Evolutionary conservation across 225 moss, liverwort and hornwort genomes (phyloP).

Genomic region (Physcomitrellopsis africana): DNA sequence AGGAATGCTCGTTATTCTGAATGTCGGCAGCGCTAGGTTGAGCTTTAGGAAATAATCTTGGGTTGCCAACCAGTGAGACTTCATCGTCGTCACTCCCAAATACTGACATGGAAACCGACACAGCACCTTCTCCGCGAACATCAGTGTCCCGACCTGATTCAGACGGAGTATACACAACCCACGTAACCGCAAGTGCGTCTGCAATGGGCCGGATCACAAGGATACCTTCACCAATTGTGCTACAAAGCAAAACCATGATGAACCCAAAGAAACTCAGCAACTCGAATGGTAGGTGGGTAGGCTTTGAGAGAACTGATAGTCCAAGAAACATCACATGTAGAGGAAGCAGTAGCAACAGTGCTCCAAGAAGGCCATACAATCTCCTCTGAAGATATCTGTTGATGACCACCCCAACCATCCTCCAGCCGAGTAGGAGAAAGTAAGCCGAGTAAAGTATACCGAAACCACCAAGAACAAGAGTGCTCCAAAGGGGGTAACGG

Average conservation of each 20-base stretch:
- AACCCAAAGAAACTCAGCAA: slow-evolving; percentile 83
- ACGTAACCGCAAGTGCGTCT: slow-evolving; percentile 84
- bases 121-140: slow-evolving; percentile 43
- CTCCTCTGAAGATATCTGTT: slow-evolving; percentile 80
- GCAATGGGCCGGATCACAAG: slow-evolving; percentile 88
- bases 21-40: slow-evolving; percentile 33
- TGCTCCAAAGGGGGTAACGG: slow-evolving; percentile 91
- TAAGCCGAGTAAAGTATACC: slow-evolving; percentile 77
- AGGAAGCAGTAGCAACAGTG: slow-evolving; percentile 74
- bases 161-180: slow-evolving; percentile 63
- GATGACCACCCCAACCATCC: slow-evolving; percentile 85
- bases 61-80: slow-evolving; percentile 52
- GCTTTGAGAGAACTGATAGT: slow-evolving; percentile 79
- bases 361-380: slow-evolving; percentile 80
- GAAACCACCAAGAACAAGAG: slow-evolving; percentile 77
- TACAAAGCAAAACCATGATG: slow-evolving; percentile 85
- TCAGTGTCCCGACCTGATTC: slow-evolving; percentile 64
- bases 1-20: slow-evolving; percentile 35
- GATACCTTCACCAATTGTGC: slow-evolving; percentile 89
- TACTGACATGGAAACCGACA: slow-evolving; percentile 63
- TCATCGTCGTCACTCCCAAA: slow-evolving; percentile 77
- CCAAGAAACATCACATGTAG: slow-evolving; percentile 89
- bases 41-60: slow-evolving; percentile 58
- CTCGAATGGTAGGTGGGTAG: slow-evolving; percentile 70
- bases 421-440: slow-evolving; percentile 91